Evolutionary conservation across 2,329 filamentous ascomycete genomes (phyloP), one percentile per base, ranked within the genome.

Genomic region (Pseudopyrenochaeta lycopersici): DNA sequence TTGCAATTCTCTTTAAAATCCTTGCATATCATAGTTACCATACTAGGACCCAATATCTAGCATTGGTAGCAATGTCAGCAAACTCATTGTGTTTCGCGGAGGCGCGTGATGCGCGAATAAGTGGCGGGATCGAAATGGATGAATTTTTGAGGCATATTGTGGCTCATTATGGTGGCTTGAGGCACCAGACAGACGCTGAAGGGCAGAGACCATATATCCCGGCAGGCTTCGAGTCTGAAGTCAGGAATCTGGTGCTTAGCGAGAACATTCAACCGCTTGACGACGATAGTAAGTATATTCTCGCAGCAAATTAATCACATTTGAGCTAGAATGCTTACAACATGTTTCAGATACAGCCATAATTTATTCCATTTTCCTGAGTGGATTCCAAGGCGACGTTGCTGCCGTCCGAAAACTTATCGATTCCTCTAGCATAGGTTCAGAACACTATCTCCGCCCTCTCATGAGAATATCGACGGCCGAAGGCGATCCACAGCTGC

Each of bases 141-240:
- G 45, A 48, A 44, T 44, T 23, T 35, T 40, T 53, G 39, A 43
- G 36, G 23, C 50, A 48, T 33, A 40, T 48, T 44, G 45, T 53
- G 30, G 50, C 44, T 15, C 45, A 53, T 38, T 48, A 53, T 42
- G 39, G 27, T 15, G 38, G 32, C 39, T 27, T 39, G 20, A 53
- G 40, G 38, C 44, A 47, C 31, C 20, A 43, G 30, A 20, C 45
- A 53, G 50, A 53, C 18, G 39, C 45, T 33, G 50, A 47, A 47
- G 50, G 40, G 27, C 30, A 48, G 12, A 36, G 33, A 17, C 38
- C 39, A 43, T 53, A 39, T 23, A n/a, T 48, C 2, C 43, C 30
- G 15, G 32, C 30, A 35, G 38, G 38, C 30, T 53, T 53, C 50
- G 50, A 53, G 30, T n/a, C 18, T 7, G 50, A 53, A 44, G 50